Evolutionary conservation across 371 early-diverging fungal species (phyloP), one percentile per base, ranked within the genome.

Genomic region (Mucor irregularis): DNA sequence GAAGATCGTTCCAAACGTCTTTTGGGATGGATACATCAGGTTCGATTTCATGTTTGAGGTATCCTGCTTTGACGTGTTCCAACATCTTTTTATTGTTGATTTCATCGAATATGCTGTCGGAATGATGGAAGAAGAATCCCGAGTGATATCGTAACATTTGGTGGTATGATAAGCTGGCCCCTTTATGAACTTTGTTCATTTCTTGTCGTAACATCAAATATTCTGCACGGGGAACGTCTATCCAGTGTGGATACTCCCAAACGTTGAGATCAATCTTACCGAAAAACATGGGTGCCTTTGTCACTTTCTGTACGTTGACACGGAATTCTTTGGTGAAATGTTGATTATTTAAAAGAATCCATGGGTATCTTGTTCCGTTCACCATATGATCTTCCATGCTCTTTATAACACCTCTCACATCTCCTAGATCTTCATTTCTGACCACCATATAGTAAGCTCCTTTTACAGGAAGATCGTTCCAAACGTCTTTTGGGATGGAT

Each of bases 101-200:
- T 28, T 22, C n/a, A n/a, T n/a, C n/a, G n/a, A n/a, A n/a, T n/a
- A n/a, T n/a, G n/a, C n/a, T n/a, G n/a, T n/a, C n/a, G n/a, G 88
- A 86, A 62, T 97, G 95, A 58, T 81, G 76, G 64, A 82, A 94
- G 64, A 95, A 93, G 57, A 90, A 83, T 0, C 98, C 96, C 2
- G 96, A 88, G 34, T 92, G 88, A 58, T 88, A 95, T 37, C 90
- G 39, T 33, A 66, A 24, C 9, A 64, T 26, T 19, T 65, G 64
- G 9, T 56, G 62, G 46, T 53, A 63, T 0, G 45, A 60, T 19
- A 62, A 42, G 8, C 66, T 71, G 5, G 43, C 53, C 0, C 65
- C 69, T 30, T 61, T 51, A 19, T 56, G 43, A 6, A 70, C 53
- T n/a, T 34, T 42, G 8, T 37, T 37, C 14, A 28, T 35, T 26